Conservation (phyloP, 768 basidiomycete genomes). For the Pholiota molesta region DNA sequence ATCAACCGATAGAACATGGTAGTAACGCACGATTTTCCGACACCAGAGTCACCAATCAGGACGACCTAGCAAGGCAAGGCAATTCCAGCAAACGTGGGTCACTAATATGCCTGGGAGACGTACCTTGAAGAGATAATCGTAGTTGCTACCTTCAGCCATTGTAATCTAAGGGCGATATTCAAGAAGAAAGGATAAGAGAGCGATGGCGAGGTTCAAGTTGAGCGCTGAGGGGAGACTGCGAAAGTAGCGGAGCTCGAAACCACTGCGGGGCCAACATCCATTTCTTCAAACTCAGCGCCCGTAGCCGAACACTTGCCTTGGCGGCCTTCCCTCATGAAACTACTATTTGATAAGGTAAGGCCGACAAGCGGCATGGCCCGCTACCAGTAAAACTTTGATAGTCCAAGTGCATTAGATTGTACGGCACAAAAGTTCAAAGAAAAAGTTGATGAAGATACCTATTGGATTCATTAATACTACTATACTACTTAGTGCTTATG, state of each 20-base stretch:
- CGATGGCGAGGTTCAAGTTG: conserved; percentile 23
- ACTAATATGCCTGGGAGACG: background rate
- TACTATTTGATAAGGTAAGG: too few relatives aligned
- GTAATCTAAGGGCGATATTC: conserved; percentile 15
- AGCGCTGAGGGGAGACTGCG: conserved; percentile 7
- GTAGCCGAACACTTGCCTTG: conserved; percentile 2
- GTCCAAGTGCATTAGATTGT: too few relatives aligned
- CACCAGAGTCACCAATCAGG: conserved; percentile 98
- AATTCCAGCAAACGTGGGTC: conserved; percentile 13
- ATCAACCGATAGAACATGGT: conserved; percentile 12
- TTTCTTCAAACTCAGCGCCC: conserved; percentile 16
- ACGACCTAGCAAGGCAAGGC: conserved; percentile 68
- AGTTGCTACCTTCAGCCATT: conserved; percentile 95
- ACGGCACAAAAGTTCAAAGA: too few relatives aligned
- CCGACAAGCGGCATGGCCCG: too few relatives aligned
- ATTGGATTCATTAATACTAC: too few relatives aligned
- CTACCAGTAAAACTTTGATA: too few relatives aligned
- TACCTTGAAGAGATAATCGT: conserved; percentile 99
- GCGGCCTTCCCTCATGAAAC: conserved; percentile 2
- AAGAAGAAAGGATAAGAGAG: conserved; percentile 10
- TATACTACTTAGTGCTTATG: too few relatives aligned
- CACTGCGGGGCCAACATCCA: background rate
- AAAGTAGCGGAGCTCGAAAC: conserved; percentile 12
- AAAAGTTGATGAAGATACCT: too few relatives aligned
- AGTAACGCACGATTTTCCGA: conserved; percentile 94